These are phyloP conservation scores for Talaromyces liani DNA, from an alignment of 495 filamentous ascomycete genomes.

Conservation along the genomic window DNA sequence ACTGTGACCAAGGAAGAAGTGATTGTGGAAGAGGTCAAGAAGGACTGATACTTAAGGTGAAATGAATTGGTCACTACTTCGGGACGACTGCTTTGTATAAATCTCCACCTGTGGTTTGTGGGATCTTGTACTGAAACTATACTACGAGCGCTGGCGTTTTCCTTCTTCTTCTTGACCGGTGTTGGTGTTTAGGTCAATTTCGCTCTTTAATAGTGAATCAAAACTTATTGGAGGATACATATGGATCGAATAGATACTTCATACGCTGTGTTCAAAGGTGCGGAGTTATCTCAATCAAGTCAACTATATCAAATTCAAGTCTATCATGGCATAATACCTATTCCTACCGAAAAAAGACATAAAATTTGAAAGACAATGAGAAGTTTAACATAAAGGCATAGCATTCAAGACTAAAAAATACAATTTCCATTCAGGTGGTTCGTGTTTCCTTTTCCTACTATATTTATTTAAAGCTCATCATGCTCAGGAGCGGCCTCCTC, in stretches of 20 bases:
- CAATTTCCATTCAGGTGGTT: background rate
- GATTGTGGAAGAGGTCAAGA: background rate
- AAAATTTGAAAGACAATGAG: background rate
- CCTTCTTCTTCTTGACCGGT: background rate
- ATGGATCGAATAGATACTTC: background rate
- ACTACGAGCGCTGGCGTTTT: background rate
- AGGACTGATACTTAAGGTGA: background rate
- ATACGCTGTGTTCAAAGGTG: no score
- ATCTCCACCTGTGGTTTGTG: background rate
- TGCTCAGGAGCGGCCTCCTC: conserved; percentile 23
- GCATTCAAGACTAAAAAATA: conserved; percentile 13
- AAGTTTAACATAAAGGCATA: background rate
- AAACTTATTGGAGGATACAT: background rate
- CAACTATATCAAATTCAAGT: background rate
- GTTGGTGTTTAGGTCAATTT: background rate
- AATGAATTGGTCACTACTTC: background rate
- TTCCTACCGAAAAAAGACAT: background rate
- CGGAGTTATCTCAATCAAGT: no score
- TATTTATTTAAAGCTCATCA: conserved; percentile 33
- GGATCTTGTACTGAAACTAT: background rate
- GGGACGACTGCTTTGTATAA: background rate
- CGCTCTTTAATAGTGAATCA: background rate
- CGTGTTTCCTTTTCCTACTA: background rate
- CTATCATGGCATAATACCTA: background rate
- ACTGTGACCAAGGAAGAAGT: background rate